Conservation (phyloP, 768 basidiomycete species). For the Pisolithus tinctorius region DNA sequence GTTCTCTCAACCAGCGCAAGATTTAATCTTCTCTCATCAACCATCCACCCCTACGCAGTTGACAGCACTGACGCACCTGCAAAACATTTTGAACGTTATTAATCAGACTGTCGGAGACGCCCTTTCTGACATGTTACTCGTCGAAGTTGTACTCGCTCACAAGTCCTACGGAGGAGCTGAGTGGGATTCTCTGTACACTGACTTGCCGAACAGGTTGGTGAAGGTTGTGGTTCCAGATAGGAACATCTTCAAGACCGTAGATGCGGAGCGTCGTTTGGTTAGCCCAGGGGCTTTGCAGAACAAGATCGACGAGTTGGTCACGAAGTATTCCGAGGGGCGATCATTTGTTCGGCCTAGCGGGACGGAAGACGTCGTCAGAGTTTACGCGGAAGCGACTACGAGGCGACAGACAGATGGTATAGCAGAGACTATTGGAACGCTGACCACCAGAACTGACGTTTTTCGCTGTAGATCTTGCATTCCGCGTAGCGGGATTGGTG, state of each 20-base stretch:
- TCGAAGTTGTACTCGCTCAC: conserved; percentile 87
- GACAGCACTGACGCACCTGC: conserved; percentile 70
- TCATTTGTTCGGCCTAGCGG: conserved; percentile 96
- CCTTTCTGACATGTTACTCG: conserved; percentile 90
- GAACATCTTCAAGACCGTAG: conserved; percentile 79
- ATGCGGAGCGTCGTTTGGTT: conserved; percentile 87
- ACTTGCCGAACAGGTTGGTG: conserved; percentile 90
- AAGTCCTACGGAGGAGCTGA: conserved; percentile 75
- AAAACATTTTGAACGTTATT: conserved; percentile 75
- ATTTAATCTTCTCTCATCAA: conserved; percentile 52
- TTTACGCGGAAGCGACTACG: conserved; percentile 87
- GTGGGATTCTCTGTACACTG: conserved; percentile 92
- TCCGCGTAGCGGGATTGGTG: conserved; percentile 77
- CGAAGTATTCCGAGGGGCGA: conserved; percentile 75
- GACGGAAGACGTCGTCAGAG: conserved; percentile 96
- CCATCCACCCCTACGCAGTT: conserved; percentile 80
- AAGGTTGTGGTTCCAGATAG: conserved; percentile 87
- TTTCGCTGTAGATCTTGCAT: conserved; percentile 63
- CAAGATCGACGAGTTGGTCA: conserved; percentile 75
- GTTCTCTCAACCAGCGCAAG: conserved; percentile 74
- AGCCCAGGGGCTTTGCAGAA: conserved; percentile 74
- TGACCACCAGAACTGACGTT: conserved; percentile 2
- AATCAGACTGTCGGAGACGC: conserved; percentile 99
- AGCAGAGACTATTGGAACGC: neutral
- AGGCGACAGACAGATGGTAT: conserved; percentile 77